phyloP scores from a whole-genome alignment of 345 rosid genomes.

The Xanthoceras sorbifolium region DNA sequence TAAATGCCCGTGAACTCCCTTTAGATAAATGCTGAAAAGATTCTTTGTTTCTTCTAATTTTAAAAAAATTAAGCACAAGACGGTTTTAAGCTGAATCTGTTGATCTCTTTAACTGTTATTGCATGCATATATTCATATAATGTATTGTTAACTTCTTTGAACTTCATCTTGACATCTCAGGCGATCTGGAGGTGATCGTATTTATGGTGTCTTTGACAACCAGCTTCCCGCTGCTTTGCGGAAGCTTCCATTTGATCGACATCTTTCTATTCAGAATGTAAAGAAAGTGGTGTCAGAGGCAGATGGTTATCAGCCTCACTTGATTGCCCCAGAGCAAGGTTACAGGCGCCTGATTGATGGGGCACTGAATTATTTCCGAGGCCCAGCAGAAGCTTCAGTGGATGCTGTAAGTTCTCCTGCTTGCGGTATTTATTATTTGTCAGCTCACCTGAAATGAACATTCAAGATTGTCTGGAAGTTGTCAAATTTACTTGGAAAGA shows the following conservation, averaged over 20 bases:
- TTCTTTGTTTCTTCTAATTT: neutral
- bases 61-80: neutral
- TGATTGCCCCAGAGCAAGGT: conserved; percentile 89
- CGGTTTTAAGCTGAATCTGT: neutral
- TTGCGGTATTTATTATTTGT: conserved; percentile 6
- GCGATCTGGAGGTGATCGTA: conserved; percentile 86
- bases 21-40: neutral
- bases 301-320: conserved; percentile 89
- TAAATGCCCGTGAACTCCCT: conserved; percentile 26
- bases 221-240: conserved; percentile 87
- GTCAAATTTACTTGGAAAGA: neutral
- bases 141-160: neutral
- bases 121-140: neutral
- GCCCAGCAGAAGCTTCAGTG: conserved; percentile 87
- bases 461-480: neutral
- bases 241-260: conserved; percentile 90
- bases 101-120: neutral
- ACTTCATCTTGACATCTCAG: conserved; percentile 32
- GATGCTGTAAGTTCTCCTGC: conserved; percentile 65
- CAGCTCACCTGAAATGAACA: neutral
- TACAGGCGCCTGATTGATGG: conserved; percentile 76
- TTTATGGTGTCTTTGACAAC: conserved; percentile 81
- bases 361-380: conserved; percentile 67
- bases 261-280: conserved; percentile 76
- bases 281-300: conserved; percentile 78